Base-by-base conservation (phyloP, 2,329 filamentous ascomycete genomes). In the Colletotrichum chrysophilum region DNA sequence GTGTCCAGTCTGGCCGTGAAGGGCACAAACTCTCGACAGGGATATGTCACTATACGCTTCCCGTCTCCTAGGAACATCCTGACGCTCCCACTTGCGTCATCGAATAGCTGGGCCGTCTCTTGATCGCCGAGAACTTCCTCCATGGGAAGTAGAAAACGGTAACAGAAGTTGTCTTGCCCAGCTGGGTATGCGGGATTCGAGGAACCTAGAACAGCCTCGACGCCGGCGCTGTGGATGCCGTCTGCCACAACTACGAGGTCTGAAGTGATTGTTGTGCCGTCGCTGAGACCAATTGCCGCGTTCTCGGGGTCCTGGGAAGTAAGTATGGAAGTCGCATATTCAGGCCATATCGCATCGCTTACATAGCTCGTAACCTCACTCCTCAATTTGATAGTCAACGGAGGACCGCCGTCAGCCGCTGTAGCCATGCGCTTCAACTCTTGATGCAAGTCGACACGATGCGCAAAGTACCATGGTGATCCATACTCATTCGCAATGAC, bases 161-260 rank as follows among this genome's bases (percentile, higher is more conserved):
- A 85, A 75, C 83, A 84, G 34, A 78, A 80, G 66, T 85, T 85
- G 69, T 80, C 81, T 21, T 81, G 74, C 5, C 78, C 67, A 8
- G 81, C 80, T 7, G 80, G 76, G n/a, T 80, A 75, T 1, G 82
- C 80, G 4, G 77, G 77, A 65, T 81, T 82, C n/a, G 77, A 67
- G 16, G 76, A 71, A n/a, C 82, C 83, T 7, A 83, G 74, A 13
- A 85, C 76, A 10, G 77, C 75, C 68, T 83, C 79, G 7, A 80
- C 77, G 13, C 79, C 84, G 13, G 76, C 69, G 18, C 82, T 84
- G 69, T 87, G 86, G 7, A 87, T 80, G 9, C 88, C 88, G 75
- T 89, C 87, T 4, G 87, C 87, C 3, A 84, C 86, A n/a, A 89
- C 80, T 12, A 88, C 82, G 3, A 88, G 74, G 69, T 88, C 86